These are phyloP conservation scores for Rubia peregrina DNA, from an alignment of 305 asterid genomes.

Conservation along the genomic window DNA sequence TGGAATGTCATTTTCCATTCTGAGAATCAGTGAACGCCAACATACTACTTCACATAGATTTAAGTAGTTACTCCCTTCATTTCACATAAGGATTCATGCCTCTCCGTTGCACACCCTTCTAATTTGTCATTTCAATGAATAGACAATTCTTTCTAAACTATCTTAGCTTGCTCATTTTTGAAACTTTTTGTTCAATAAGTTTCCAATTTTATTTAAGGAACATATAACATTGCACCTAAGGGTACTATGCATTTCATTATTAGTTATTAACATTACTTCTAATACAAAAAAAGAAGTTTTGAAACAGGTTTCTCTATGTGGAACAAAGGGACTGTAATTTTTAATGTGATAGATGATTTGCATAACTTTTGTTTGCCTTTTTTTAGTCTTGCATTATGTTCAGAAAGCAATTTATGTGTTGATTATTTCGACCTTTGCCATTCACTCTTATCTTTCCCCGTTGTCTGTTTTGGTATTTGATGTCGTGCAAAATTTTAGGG, in stretches of 20 bases:
- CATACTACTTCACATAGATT: not conserved
- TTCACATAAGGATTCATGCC: not conserved
- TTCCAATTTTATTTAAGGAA: not conserved
- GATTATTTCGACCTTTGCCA: not conserved
- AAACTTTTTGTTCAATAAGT: not conserved
- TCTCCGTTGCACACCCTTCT: not conserved
- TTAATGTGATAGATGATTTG: not conserved
- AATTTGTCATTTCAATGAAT: not conserved
- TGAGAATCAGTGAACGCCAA: not conserved
- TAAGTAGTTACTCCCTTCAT: not conserved
- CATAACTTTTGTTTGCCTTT: not conserved
- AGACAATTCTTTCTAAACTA: no score
- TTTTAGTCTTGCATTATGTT: not conserved
- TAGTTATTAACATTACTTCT: not conserved
- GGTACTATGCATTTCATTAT: no score
- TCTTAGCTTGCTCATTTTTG: not conserved
- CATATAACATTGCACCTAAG: not conserved
- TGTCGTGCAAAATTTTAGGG: constrained; percentile 30
- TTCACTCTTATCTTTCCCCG: not conserved
- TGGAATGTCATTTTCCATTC: not conserved
- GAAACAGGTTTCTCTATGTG: not conserved
- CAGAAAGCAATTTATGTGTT: not conserved
- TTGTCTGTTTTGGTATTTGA: not conserved
- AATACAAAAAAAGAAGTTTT: no score
- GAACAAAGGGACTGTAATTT: not conserved